Percentiles rank a stretch among this genome's conserved stretches.
phyloP scores from a whole-genome alignment of 2,329 filamentous ascomycete species.

The Aureobasidium sp. region DNA sequence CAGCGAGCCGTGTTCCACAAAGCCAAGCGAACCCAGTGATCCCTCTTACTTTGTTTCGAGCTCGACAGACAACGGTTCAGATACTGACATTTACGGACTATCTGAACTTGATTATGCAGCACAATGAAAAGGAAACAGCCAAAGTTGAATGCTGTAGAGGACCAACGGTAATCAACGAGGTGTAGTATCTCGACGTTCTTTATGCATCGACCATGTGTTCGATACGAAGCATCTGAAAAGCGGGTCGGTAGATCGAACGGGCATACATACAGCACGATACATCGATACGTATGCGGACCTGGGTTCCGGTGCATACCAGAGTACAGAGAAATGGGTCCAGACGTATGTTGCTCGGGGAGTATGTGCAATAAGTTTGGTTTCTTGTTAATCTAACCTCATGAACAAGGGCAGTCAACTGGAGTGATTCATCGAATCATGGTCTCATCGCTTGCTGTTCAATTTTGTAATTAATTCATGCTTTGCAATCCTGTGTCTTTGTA shows the following conservation, averaged over 20 bases:
- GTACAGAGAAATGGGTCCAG: neutral
- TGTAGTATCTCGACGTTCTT: neutral
- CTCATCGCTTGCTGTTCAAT: too few species aligned
- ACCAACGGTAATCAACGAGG: neutral
- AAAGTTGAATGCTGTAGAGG: neutral
- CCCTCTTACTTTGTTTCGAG: too few species aligned
- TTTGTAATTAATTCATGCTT: too few species aligned
- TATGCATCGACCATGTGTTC: neutral
- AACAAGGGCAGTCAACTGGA: too few species aligned
- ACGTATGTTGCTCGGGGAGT: neutral
- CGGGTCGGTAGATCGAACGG: constrained; percentile 5
- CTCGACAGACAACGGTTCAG: neutral
- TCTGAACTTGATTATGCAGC: neutral
- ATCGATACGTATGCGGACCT: too few species aligned
- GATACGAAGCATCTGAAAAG: neutral
- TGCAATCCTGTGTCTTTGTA: too few species aligned
- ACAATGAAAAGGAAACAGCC: neutral
- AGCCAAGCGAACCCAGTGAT: too few species aligned
- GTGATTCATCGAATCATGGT: too few species aligned
- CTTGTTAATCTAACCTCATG: too few species aligned
- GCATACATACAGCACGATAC: neutral
- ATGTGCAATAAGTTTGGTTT: too few species aligned
- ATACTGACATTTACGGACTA: neutral
- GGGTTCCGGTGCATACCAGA: neutral
- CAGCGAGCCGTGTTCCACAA: neutral